Base-by-base conservation (phyloP, 139 green algal genomes). In the Parachlorella kessleri region DNA sequence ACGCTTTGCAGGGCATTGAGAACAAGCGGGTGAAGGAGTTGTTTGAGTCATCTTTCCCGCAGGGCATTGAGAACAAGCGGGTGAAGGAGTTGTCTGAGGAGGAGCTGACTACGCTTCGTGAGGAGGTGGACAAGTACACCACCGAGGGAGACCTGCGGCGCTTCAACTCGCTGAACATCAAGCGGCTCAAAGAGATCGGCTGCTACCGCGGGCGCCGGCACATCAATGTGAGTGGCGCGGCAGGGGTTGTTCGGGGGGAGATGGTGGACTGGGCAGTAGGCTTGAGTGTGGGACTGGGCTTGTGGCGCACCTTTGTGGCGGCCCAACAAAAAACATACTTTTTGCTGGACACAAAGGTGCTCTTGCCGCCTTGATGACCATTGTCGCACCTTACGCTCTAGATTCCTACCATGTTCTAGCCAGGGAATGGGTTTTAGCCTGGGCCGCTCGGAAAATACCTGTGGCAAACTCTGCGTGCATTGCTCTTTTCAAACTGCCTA, bases 1-100 rank as follows among this genome's bases (percentile, higher is more conserved):
- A n/a, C n/a, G n/a, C n/a, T n/a, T 26, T 78, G 38, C 77, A 95
- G 91, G 91, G 89, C 36, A 83, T 99, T 40, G 93, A 98, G 86
- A 99, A 99, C 92, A 99, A 99, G 92, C 88, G 94, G 63, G 96
- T 92, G 14, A 90, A 94, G 55, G 96, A 99, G 71, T 85, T 99
- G 76, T n/a, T n/a, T n/a, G n/a, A n/a, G n/a, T n/a, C n/a, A n/a
- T 30, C 28, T 69, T 69, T 69, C 18, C 24, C 77, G 38, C 77
- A 95, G 91, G 91, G 89, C 36, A 83, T 99, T 40, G 93, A 98
- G 86, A 99, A 99, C 92, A 99, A 99, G 92, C 88, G 94, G 63
- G 96, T 92, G 14, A 90, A 94, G 55, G 96, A 99, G 71, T 85
- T 99, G 76, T 90, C 83, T 30, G 96, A 99, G 91, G 95, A 98